Base-by-base conservation (phyloP, 2,329 filamentous ascomycete genomes). In the Pyrenochaeta sp. region DNA sequence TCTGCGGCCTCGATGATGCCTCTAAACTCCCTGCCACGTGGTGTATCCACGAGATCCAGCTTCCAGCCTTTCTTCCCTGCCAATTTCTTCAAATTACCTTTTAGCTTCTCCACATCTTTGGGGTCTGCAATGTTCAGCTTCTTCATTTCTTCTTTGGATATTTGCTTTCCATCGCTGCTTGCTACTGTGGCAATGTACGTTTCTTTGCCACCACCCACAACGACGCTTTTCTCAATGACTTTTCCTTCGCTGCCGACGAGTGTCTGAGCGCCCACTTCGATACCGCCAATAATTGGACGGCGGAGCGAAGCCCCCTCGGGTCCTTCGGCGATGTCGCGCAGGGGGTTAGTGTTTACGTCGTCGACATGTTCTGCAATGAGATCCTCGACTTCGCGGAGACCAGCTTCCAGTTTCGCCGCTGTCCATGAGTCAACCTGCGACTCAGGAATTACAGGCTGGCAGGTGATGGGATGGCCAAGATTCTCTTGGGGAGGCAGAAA, bases 401-500 rank as follows among this genome's bases (percentile, higher is more conserved):
- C 69, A n/a, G 71, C 72, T 29, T 74, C 67, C 9, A 76, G 61
- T 33, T 68, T 66, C 21, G 66, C 65, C 1, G 56, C 48, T 2
- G 68, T 64, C 78, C 82, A 85, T 67, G 73, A 79, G 41, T 71
- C 73, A 58, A 79, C 74, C 36, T 85, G 83, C 10, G 86, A 78
- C 31, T 86, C 82, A 2, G 78, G 72, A 18, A 93, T 79, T 45
- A 97, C 87, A 49, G 88, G 86, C 21, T 85, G 85, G 72, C 93
- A 97, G 57, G 83, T 85, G 56, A 97, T 92, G 9, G 85, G 78
- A 71, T 96, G 90, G 5, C 91, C 88, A 52, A 86, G 85, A 49
- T 90, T 89, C 57, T 91, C 88, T 64, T 90, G 87, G 0, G 92
- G 91, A 0, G 93, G 92, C 48, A 90, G 80, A 73, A 97, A 97